Evolutionary conservation across 306 rosid species (phyloP), one percentile per base, ranked within the genome.

Genomic region (Geum urbanum): DNA sequence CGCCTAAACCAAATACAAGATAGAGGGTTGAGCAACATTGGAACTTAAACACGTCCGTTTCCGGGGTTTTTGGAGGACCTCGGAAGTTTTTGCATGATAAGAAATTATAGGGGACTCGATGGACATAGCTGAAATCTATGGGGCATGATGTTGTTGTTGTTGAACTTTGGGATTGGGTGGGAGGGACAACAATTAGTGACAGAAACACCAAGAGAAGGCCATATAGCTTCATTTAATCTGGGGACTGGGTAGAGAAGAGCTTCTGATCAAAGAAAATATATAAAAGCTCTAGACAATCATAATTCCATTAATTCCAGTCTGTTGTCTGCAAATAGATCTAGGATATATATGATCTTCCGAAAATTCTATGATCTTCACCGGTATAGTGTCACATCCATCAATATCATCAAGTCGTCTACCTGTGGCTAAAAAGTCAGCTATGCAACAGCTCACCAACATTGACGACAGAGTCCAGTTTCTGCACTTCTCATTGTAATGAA

Each of bases 121-220:
- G 76, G 6, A 87, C 86, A 67, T 92, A 90, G 65, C 76, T 81
- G 3, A 94, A 76, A 70, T 94, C 95, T 84, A 90, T 32, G n/a
- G 97, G 98, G 32, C 97, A 94, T 22, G 53, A 32, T 44, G 16
- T 49, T 48, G 22, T 6, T 10, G 15, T 66, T 14, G 45, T 66
- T 32, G 11, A 19, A 54, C 8, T 54, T 4, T 2, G 35, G 20
- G 71, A 49, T 16, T 48, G 45, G 47, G 20, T 49, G 47, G 46
- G 32, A 44, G 55, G 35, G 59, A 54, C 32, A 19, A 14, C 7
- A 39, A 4, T 11, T 1, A 68, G 60, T 68, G 22, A 4, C 14
- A 41, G 40, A 14, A 49, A 13, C 19, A 67, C 22, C 58, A 52
- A 10, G 61, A 56, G 39, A 37, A 51, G 9, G 19, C 62, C 49